These are phyloP conservation scores for Euphorbia peplus DNA, from an alignment of 345 rosid species.

Conservation along the genomic window DNA sequence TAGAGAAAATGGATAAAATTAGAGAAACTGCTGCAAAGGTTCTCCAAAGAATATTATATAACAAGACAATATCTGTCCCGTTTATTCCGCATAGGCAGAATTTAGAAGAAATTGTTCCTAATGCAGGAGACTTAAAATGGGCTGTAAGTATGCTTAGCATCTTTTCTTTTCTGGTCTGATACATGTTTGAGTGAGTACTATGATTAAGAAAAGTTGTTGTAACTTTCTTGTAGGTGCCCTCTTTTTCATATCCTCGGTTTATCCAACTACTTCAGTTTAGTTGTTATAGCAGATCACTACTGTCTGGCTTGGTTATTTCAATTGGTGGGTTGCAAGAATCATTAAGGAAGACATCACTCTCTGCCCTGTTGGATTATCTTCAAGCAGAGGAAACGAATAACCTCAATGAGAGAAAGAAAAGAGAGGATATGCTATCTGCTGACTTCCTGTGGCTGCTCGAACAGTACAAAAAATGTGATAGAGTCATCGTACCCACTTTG, in stretches of 20 bases:
- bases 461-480: slow-evolving; percentile 66
- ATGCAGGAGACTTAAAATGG: slow-evolving; percentile 57
- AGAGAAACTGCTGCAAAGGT: slow-evolving; percentile 85
- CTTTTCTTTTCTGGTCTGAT: slow-evolving; percentile 17
- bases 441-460: slow-evolving; percentile 84
- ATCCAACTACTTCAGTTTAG: slow-evolving; percentile 54
- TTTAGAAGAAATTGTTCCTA: slow-evolving; percentile 65
- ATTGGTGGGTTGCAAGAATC: slow-evolving; percentile 93
- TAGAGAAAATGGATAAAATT: slow-evolving; percentile 91
- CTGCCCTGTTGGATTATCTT: slow-evolving; percentile 70
- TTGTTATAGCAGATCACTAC: slow-evolving; percentile 63
- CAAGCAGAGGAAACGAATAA: slow-evolving; percentile 43
- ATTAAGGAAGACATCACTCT: slow-evolving; percentile 59
- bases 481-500: slow-evolving; percentile 77
- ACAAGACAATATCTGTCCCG: slow-evolving; percentile 46
- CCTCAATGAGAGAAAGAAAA: slow-evolving; percentile 33
- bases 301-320: slow-evolving; percentile 85
- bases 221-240: slow-evolving; percentile 65
- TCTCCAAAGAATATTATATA: slow-evolving; percentile 72
- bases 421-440: slow-evolving; percentile 43
- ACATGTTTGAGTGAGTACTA: slow-evolving; percentile 13
- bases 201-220: slow-evolving; percentile 5
- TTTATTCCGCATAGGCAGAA: slow-evolving; percentile 66
- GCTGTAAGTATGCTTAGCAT: slow-evolving; percentile 44
- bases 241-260: slow-evolving; percentile 76